phyloP scores from a whole-genome alignment of 2,329 filamentous ascomycete species.

The Claviceps arundinis region DNA sequence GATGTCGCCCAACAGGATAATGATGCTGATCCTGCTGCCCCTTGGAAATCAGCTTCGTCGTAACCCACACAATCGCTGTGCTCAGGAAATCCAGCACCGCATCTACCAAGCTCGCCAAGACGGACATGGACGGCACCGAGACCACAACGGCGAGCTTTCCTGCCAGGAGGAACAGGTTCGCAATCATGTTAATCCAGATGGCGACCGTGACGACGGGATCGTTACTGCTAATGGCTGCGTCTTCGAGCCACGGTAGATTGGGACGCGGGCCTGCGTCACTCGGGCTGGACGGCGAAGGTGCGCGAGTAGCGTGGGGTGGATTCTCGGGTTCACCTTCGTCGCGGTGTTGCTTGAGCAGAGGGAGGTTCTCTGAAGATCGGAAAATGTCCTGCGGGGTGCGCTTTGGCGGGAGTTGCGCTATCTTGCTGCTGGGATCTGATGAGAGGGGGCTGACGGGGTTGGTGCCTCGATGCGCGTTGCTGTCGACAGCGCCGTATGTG shows the following conservation, averaged over 20 bases:
- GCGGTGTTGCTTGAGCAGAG: constrained; percentile 40
- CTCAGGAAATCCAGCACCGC: constrained; percentile 69
- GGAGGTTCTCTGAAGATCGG: constrained; percentile 55
- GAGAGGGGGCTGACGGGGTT: constrained; percentile 16
- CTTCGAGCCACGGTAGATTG: constrained; percentile 57
- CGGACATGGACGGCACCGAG: constrained; percentile 68
- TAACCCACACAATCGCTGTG: constrained; percentile 70
- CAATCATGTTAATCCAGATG: constrained; percentile 73
- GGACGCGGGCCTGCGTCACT: constrained; percentile 28
- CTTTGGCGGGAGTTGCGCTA: constrained; percentile 40
- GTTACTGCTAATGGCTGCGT: constrained; percentile 57
- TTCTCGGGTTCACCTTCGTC: constrained; percentile 22
- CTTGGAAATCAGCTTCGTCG: constrained; percentile 53
- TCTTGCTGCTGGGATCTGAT: constrained; percentile 8
- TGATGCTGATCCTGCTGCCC: constrained; percentile 59
- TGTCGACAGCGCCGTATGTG: constrained; percentile 20
- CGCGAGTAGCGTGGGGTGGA: constrained; percentile 22
- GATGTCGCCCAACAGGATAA: constrained; percentile 64
- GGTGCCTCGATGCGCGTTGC: constrained; percentile 9
- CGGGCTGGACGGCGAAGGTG: background rate
- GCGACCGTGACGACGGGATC: constrained; percentile 71
- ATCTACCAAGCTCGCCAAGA: constrained; percentile 67
- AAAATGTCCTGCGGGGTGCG: constrained; percentile 80
- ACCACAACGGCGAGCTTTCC: constrained; percentile 68
- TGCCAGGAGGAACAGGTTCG: constrained; percentile 61